These are phyloP conservation scores for Metschnikowia koreensis DNA, from an alignment of 805 yeast species.

Conservation along the genomic window DNA sequence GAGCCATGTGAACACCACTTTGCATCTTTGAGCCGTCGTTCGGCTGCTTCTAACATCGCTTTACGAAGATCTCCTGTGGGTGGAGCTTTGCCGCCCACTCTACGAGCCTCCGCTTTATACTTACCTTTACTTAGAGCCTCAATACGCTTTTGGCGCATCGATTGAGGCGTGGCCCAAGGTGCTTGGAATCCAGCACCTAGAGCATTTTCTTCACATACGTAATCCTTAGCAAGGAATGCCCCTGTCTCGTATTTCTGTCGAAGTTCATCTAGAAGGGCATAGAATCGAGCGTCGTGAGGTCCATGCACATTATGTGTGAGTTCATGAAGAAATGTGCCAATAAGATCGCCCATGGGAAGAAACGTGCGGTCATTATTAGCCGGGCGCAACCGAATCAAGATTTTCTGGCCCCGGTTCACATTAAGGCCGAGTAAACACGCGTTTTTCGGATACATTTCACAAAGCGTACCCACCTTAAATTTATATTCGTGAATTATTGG, in stretches of 20 bases:
- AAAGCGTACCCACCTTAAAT: slow-evolving; percentile 62
- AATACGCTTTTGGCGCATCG: slow-evolving; percentile 37
- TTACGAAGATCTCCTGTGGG: slow-evolving; percentile 33
- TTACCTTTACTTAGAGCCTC: slow-evolving; percentile 39
- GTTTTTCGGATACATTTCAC: slow-evolving; percentile 80
- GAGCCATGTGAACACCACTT: slow-evolving; percentile 42
- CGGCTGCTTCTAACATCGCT: slow-evolving; percentile 59
- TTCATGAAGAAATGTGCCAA: slow-evolving; percentile 89
- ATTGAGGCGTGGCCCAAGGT: slow-evolving; percentile 9
- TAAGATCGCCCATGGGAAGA: slow-evolving; percentile 58
- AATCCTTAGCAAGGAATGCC: slow-evolving; percentile 45
- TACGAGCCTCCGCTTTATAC: slow-evolving; percentile 40
- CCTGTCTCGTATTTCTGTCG: slow-evolving; percentile 49
- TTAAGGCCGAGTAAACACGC: slow-evolving; percentile 72
- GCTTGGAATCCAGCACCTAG: slow-evolving; percentile 38
- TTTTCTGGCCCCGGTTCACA: slow-evolving; percentile 72
- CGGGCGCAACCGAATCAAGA: slow-evolving; percentile 67
- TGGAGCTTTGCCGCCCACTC: slow-evolving; percentile 23
- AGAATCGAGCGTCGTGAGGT: slow-evolving; percentile 75
- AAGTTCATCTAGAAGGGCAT: slow-evolving; percentile 60
- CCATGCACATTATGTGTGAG: slow-evolving; percentile 77
- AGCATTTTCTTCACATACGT: slow-evolving; percentile 46
- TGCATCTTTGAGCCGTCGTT: slow-evolving; percentile 52
- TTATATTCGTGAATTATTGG: slow-evolving; percentile 72
- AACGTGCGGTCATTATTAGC: slow-evolving; percentile 54